Conservation (phyloP, 2,329 filamentous ascomycete species). For the Sarocladium kiliense region DNA sequence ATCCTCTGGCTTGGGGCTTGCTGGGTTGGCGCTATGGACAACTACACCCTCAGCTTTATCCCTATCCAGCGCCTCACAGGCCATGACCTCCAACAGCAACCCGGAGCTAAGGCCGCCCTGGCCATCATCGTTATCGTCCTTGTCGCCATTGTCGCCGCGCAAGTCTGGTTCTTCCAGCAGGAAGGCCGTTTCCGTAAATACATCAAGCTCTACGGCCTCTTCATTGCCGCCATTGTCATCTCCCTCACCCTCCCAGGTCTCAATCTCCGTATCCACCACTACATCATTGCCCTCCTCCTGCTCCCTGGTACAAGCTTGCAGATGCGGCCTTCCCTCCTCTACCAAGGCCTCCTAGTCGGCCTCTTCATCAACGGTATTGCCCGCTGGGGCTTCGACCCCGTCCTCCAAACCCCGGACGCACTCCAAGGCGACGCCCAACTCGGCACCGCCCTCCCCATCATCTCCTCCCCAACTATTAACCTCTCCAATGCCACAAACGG, state of each 20-base stretch:
- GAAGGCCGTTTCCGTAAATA: conserved; percentile 77
- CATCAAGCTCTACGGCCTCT: conserved; percentile 69
- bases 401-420: conserved; percentile 75
- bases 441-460: conserved; percentile 55
- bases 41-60: conserved; percentile 92
- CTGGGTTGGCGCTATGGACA: conserved; percentile 88
- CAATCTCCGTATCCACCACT: conserved; percentile 88
- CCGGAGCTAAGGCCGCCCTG: conserved; percentile 79
- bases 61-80: conserved; percentile 88
- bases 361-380: conserved; percentile 93
- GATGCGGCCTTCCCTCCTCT: conserved; percentile 76
- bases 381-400: conserved; percentile 85
- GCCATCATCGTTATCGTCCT: conserved; percentile 71
- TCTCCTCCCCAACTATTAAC: conserved; percentile 42
- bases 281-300: conserved; percentile 81
- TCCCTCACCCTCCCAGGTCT: conserved; percentile 70
- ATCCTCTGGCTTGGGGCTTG: conserved; percentile 84
- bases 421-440: conserved; percentile 64
- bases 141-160: conserved; percentile 61
- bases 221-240: conserved; percentile 62
- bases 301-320: conserved; percentile 86
- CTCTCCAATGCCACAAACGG: conserved; percentile 29
- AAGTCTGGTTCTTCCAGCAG: conserved; percentile 80
- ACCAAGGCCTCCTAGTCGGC: conserved; percentile 84
- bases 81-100: conserved; percentile 83